A percentile compares a stretch with the other conserved stretches of the same genome.
These are phyloP conservation scores for Chrysoporthe puriensis DNA, from an alignment of 2,329 filamentous ascomycete species.

Conservation along the genomic window DNA sequence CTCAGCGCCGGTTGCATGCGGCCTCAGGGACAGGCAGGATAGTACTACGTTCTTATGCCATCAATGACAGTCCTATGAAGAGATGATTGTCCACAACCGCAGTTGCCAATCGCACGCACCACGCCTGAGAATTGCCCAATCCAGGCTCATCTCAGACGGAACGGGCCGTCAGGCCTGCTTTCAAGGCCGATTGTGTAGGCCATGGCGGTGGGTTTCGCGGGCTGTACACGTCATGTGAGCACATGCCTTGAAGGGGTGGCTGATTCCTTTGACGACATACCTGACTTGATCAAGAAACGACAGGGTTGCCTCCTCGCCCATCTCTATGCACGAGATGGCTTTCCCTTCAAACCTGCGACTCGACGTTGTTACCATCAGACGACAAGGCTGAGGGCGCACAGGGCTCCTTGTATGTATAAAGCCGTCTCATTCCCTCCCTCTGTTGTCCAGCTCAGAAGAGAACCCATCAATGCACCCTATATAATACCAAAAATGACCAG, in stretches of 20 bases:
- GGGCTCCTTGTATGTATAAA: not conserved
- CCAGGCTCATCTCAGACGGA: not conserved
- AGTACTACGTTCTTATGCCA: not conserved
- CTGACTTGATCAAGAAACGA: not conserved
- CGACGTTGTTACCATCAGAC: not conserved
- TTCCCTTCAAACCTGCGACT: no score
- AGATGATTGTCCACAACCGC: not conserved
- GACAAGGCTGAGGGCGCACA: not conserved
- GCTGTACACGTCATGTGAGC: not conserved
- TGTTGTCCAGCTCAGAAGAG: not conserved
- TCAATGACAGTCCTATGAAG: conserved; percentile 2
- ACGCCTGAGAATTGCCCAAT: not conserved
- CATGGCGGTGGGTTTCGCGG: not conserved
- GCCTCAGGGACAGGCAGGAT: not conserved
- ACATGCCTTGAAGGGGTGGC: not conserved
- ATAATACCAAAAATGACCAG: not conserved
- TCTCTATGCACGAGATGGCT: no score
- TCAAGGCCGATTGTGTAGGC: not conserved
- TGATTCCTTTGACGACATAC: not conserved
- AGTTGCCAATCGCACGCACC: not conserved
- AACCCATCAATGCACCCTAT: not conserved
- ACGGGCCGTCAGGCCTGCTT: not conserved
- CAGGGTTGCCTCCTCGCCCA: not conserved
- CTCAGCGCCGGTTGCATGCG: not conserved
- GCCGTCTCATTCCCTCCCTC: not conserved